Evolutionary conservation across 108 stramenopile genomes (phyloP).

Genomic region (Mediolabrus comicus): DNA sequence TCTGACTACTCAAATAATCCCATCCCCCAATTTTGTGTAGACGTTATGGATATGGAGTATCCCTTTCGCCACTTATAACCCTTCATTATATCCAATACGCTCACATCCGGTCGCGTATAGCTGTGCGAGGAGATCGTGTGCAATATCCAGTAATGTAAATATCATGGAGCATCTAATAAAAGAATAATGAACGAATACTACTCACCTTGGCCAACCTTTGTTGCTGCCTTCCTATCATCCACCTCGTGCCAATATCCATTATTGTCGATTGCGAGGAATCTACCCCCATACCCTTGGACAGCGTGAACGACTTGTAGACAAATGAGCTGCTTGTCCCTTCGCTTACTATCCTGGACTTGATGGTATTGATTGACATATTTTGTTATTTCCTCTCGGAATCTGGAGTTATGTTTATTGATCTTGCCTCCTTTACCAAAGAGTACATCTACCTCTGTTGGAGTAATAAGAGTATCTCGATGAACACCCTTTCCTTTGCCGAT

Average conservation of each 20-base stretch:
- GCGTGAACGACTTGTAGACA: conserved; percentile 62
- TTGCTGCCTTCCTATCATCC: conserved; percentile 57
- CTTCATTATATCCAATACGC: no score
- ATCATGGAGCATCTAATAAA: background rate
- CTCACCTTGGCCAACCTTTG: conserved; percentile 33
- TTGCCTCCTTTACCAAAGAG: conserved; percentile 71
- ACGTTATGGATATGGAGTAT: no score
- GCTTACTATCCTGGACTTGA: conserved; percentile 51
- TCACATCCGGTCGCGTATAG: no score
- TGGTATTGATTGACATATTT: conserved; percentile 16
- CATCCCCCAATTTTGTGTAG: no score
- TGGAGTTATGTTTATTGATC: conserved; percentile 81
- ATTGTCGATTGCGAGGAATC: conserved; percentile 54
- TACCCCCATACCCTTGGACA: conserved; percentile 47
- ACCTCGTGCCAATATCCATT: conserved; percentile 75
- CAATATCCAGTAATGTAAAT: no score
- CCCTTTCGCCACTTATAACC: no score
- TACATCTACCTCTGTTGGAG: conserved; percentile 32
- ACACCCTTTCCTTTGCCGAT: background rate
- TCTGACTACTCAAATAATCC: no score
- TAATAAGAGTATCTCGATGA: background rate
- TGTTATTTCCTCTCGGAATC: conserved; percentile 72
- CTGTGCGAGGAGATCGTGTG: no score
- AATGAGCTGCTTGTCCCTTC: conserved; percentile 70
- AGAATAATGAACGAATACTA: background rate